Evolutionary conservation across 2,329 filamentous ascomycete genomes (phyloP).

Genomic region (Phoma sp.): DNA sequence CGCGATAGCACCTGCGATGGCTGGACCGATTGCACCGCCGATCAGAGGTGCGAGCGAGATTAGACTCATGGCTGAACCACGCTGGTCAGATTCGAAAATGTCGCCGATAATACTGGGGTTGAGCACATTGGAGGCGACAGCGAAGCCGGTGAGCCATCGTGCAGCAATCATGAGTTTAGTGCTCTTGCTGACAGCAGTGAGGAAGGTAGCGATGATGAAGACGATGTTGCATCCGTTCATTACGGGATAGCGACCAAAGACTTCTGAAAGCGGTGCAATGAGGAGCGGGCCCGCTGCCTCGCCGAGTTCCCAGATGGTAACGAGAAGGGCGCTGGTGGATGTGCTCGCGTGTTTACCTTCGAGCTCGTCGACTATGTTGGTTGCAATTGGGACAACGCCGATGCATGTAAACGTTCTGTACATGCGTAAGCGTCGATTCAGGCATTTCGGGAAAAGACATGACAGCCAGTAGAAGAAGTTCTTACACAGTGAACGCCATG

Average conservation of each 20-base stretch:
- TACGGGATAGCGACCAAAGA: slow-evolving; percentile 42
- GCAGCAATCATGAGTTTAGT: slow-evolving; percentile 50
- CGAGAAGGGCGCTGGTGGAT: slow-evolving; percentile 38
- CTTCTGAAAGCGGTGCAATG: slow-evolving; percentile 44
- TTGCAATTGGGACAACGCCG: slow-evolving; percentile 44
- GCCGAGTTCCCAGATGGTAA: slow-evolving; percentile 47
- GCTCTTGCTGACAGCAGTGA: slow-evolving; percentile 49
- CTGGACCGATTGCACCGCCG: slow-evolving; percentile 64
- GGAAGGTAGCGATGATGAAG: slow-evolving; percentile 53
- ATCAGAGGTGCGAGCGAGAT: slow-evolving; percentile 64
- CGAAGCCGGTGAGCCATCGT: slow-evolving; percentile 53
- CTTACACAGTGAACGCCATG: slow-evolving; percentile 47
- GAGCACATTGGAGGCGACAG: slow-evolving; percentile 61
- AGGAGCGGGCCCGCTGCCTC: slow-evolving; percentile 45
- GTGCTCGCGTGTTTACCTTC: slow-evolving; percentile 30
- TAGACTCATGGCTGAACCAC: slow-evolving; percentile 65
- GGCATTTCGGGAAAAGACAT: background rate
- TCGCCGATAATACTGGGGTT: slow-evolving; percentile 70
- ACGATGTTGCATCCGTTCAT: slow-evolving; percentile 50
- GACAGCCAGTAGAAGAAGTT: background rate
- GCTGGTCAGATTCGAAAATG: slow-evolving; percentile 63
- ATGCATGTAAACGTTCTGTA: slow-evolving; percentile 48
- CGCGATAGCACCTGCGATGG: slow-evolving; percentile 62
- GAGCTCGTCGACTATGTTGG: slow-evolving; percentile 41
- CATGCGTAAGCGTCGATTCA: slow-evolving; percentile 14